Base-by-base conservation (phyloP, 2,329 filamentous ascomycete species). In the Diaporthe sp. region DNA sequence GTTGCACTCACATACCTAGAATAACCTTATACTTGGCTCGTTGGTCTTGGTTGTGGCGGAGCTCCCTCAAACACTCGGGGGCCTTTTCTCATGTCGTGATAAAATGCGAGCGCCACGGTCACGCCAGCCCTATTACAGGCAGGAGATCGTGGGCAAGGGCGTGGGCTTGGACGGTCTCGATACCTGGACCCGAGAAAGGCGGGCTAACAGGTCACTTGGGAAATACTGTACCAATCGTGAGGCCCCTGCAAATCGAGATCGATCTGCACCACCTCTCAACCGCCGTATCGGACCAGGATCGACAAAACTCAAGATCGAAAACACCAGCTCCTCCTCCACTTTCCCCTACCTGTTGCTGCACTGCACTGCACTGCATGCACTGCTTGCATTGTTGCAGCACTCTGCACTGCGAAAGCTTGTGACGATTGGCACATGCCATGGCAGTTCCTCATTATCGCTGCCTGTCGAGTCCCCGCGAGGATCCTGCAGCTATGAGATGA, bases 201-300 rank as follows among this genome's bases (percentile, higher is more conserved):
- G 42, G 30, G 30, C 59, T 65, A 50, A 35, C 30, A 25, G n/a
- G 17, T 17, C 12, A n/a, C n/a, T n/a, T n/a, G n/a, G n/a, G n/a
- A n/a, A n/a, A n/a, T 22, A 50, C 61, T 10, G 19, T 35, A 5
- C 61, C 42, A 19, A 66, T 66, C 61, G 61, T 12, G 22, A 6
- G 27, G 42, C 55, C 69, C 69, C 69, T 61, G 69, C 32, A 71
- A 66, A 71, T 71, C 69, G 69, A 71, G 69, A 71, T 71, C 69
- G 69, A 71, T 71, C 69, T 61, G 27, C 55, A 19, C 56, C 22
- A 25, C 55, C 69, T 61, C 69, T 17, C 55, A 51, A 59, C 37
- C 42, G 44, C 42, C 55, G 55, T 27, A 71, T 71, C 55, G 69
- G 69, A 51, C 69, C 55, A 27, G 58, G 69, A 71, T 71, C 55